Base-by-base conservation (phyloP, 768 basidiomycete genomes). In the Rhodotorula kratochvilovae region DNA sequence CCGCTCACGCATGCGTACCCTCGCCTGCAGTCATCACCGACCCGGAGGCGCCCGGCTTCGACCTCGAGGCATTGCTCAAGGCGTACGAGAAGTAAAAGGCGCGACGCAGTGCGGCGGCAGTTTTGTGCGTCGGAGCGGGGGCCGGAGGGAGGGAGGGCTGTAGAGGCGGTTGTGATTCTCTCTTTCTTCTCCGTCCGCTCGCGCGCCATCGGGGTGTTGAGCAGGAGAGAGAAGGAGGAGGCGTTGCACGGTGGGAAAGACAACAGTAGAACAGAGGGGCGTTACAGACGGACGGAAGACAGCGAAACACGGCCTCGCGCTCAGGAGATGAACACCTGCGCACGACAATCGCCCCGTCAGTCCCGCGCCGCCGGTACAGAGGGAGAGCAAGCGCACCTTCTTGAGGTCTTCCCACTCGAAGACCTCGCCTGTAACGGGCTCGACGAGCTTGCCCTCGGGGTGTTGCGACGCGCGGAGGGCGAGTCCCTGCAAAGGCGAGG, bases 11-110 rank as follows among this genome's bases (percentile, higher is more conserved):
- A 7, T 13, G 39, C 39, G 8, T 39, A 39, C 39, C 61, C 66
- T 60, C 16, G 27, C 53, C 42, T 46, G 29, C 81, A 94, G 93
- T 95, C 76, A 84, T 96, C 75, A 89, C 92, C 74, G 87, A 99
- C 84, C 91, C 93, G 53, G 95, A 97, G 77, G 88, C 97, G 82
- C 92, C 95, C 63, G 87, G 86, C 74, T 99, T 97, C 82, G 93
- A 97, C 84, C 84, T 97, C 80, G 95, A 98, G 85, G 92, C 92
- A 82, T 82, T 96, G 51, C 68, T 83, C 61, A 64, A 75, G 57
- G 63, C 71, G 25, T 76, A 56, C 67, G 78, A 79, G 67, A 71
- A 73, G 77, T 68, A 68, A 61, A 68, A 19, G 25, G 25, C 25
- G 29, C 29, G 29, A n/a, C 23, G 53, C 23, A 15, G 7, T 11